phyloP scores from a whole-genome alignment of 805 yeast species.

The Candida alai region DNA sequence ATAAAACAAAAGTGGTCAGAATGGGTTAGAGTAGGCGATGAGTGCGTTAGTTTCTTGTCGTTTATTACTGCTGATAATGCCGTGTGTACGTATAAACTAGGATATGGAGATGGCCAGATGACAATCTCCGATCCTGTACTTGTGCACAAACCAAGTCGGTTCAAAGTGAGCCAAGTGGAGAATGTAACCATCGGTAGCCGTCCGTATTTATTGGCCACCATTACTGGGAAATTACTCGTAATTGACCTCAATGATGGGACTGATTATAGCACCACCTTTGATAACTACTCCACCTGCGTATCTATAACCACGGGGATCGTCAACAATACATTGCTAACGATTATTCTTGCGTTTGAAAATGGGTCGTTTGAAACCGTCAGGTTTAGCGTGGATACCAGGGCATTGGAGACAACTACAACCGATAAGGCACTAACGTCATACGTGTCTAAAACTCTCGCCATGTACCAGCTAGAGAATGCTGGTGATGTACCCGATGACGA shows the following conservation, averaged over 20 bases:
- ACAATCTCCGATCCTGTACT: neutral
- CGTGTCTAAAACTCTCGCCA: constrained; percentile 18
- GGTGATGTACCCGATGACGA: constrained; percentile 9
- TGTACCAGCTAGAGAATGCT: constrained; percentile 19
- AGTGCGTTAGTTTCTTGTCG: constrained; percentile 3
- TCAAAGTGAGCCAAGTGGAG: constrained; percentile 6
- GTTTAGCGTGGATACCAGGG: constrained; percentile 5
- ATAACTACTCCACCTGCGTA: constrained; percentile 7
- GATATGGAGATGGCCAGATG: constrained; percentile 1
- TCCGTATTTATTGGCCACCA: constrained; percentile 3
- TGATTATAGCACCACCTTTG: constrained; percentile 1
- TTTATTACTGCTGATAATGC: constrained; percentile 8
- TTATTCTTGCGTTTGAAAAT: constrained; percentile 16
- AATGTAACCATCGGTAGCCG: neutral
- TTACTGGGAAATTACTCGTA: constrained; percentile 7
- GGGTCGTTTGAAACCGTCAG: constrained; percentile 17
- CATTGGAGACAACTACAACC: constrained; percentile 1
- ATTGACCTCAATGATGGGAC: constrained; percentile 3
- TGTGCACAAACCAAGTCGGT: constrained; percentile 5
- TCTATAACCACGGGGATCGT: constrained; percentile 8
- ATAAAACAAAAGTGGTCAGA: constrained; percentile 14
- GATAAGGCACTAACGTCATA: constrained; percentile 14
- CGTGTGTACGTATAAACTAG: constrained; percentile 1
- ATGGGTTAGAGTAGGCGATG: constrained; percentile 6
- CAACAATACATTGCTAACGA: constrained; percentile 3